Conservation (phyloP, 805 yeast species). For the Saturnispora bothae region DNA sequence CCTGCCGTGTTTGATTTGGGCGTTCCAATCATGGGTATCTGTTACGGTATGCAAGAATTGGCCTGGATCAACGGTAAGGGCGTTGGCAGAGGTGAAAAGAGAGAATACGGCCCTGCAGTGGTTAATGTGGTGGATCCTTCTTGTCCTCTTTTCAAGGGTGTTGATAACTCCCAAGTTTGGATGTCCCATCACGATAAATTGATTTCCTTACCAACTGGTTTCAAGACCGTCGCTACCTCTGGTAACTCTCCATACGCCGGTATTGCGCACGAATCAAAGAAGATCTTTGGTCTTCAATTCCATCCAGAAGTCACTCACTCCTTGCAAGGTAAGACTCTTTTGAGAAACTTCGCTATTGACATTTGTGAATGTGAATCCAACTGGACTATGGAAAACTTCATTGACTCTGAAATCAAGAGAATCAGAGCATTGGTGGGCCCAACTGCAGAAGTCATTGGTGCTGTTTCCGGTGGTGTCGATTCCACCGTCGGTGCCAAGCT, state of each 20-base stretch:
- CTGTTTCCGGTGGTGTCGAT: conserved; percentile 99
- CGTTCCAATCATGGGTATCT: conserved; percentile 94
- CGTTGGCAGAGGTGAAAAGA: conserved; percentile 91
- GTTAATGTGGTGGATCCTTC: conserved; percentile 65
- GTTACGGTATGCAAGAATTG: conserved; percentile 98
- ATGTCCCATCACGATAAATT: conserved; percentile 99
- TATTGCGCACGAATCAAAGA: conserved; percentile 61
- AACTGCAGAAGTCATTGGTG: conserved; percentile 97
- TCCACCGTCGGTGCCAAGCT: conserved; percentile 98
- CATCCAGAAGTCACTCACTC: conserved; percentile 99
- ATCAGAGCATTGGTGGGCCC: conserved; percentile 90
- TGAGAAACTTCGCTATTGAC: conserved; percentile 86
- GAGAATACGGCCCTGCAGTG: conserved; percentile 97
- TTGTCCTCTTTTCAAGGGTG: conserved; percentile 73
- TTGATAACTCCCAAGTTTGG: conserved; percentile 95
- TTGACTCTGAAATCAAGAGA: conserved; percentile 91
- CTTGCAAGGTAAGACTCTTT: conserved; percentile 73
- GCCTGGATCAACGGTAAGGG: conserved; percentile 96
- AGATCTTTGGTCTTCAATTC: conserved; percentile 92
- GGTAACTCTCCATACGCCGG: conserved; percentile 95
- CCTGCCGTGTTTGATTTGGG: conserved; percentile 80
- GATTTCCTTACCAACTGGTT: conserved; percentile 80
- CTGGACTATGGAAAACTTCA: conserved; percentile 98
- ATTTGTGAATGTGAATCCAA: conserved; percentile 80
- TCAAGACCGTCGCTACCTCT: conserved; percentile 80